phyloP scores from a whole-genome alignment of 2,329 filamentous ascomycete species.

The Penicillium sp. region DNA sequence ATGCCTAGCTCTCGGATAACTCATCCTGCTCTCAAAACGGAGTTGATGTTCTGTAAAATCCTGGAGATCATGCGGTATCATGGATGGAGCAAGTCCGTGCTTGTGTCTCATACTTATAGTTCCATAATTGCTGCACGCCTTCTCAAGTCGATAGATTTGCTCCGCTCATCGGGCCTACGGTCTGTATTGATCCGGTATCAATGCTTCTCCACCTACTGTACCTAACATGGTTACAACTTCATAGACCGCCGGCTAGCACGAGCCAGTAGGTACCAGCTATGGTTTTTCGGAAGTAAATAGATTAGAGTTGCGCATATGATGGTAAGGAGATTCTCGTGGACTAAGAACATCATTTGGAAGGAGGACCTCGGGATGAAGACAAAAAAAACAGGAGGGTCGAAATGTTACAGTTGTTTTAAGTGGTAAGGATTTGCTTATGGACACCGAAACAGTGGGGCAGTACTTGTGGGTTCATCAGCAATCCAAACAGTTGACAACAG shows the following conservation, averaged over 20 bases:
- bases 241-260: conserved; percentile 51
- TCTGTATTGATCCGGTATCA: conserved; percentile 62
- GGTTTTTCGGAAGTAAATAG: conserved; percentile 68
- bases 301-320: conserved; percentile 65
- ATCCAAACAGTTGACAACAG: conserved; percentile 17
- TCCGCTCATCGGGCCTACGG: conserved; percentile 38
- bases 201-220: conserved; percentile 66
- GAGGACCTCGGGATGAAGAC: conserved; percentile 53
- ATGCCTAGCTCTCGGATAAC: conserved; percentile 65
- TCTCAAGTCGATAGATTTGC: conserved; percentile 52
- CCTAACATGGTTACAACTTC: conserved; percentile 73
- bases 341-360: conserved; percentile 67
- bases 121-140: conserved; percentile 63
- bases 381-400: conserved; percentile 22
- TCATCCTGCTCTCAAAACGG: conserved; percentile 49
- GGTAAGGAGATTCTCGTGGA: conserved; percentile 68
- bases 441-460: conserved; percentile 56
- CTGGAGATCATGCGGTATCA: conserved; percentile 57
- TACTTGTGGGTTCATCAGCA: conserved; percentile 51
- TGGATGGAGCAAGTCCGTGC: conserved; percentile 57
- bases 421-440: conserved; percentile 63
- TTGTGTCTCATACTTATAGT: conserved; percentile 65
- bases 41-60: conserved; percentile 58
- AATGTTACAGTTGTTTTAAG: conserved; percentile 58
- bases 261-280: conserved; percentile 69